phyloP scores from a whole-genome alignment of 2,329 filamentous ascomycete genomes.

The Hymenoscyphus albidus region DNA sequence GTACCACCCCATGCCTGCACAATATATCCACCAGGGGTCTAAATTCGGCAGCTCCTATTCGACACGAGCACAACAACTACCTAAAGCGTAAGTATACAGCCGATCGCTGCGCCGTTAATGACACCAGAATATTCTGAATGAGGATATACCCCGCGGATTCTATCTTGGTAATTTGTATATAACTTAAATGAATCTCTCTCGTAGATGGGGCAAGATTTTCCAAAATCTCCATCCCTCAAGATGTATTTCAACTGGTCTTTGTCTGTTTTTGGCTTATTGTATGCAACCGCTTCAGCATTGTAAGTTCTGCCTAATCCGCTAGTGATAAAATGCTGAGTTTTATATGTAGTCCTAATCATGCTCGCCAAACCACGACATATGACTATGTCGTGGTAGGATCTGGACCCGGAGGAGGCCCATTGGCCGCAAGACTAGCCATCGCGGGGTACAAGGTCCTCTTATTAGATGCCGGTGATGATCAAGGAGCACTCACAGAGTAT shows the following conservation, averaged over 20 bases:
- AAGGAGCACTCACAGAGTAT: constrained; percentile 40
- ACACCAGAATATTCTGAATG: background rate
- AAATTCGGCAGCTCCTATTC: background rate
- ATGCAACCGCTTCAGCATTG: background rate
- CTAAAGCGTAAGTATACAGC: background rate
- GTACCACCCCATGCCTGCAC: background rate
- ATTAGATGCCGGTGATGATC: constrained; percentile 51
- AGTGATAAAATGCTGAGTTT: background rate
- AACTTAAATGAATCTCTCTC: background rate
- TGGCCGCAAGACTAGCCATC: constrained; percentile 47
- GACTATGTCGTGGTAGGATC: constrained; percentile 52
- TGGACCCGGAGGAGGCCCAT: constrained; percentile 46
- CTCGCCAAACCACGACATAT: constrained; percentile 32
- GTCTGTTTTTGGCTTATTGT: background rate
- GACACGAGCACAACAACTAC: background rate
- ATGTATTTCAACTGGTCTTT: background rate
- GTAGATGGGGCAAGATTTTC: background rate
- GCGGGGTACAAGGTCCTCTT: constrained; percentile 49
- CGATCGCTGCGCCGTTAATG: background rate
- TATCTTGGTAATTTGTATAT: background rate
- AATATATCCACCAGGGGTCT: background rate
- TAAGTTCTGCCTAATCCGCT: background rate
- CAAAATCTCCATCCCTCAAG: background rate
- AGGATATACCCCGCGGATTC: background rate
- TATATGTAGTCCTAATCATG: background rate